Evolutionary conservation across 1,139 yeast species (phyloP), one percentile per base, ranked within the genome.

Genomic region (Pichia sp.): DNA sequence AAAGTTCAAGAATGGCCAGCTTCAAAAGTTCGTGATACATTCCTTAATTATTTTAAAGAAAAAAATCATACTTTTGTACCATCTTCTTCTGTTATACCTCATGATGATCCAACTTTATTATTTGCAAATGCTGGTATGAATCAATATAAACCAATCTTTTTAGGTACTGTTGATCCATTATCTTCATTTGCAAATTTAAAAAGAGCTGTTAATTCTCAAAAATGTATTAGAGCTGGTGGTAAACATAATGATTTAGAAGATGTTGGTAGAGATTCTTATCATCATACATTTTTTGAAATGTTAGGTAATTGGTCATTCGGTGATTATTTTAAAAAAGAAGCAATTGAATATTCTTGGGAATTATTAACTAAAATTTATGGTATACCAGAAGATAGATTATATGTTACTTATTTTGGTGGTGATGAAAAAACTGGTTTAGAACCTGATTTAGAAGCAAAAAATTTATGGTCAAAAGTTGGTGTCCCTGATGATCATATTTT

Each of bases 261-360:
- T 68, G 99, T 92, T 43, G 99, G 99, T 55, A 81, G 86, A 65
- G 99, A 92, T 68, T 86, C 95, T 49, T 92, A 92, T 66, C 99
- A 92, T 68, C 99, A 92, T 68, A 92, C 99, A 10, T 92, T 94
- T 65, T 92, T 92, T 60, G 99, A 92, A 72, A 92, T 92, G 99
- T 79, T 92, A 71, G 99, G 99, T 59, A 92, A 92, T 74, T 92
- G 99, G 99, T 92, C 98, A 6, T 92, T 92, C 68, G 99, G 99
- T 58, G 98, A 92, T 69, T 92, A 92, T 67, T 92, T 92, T 79
- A 92, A 92, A 70, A 79, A 83, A 62, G 98, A 89, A 64, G 97
- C 97, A 48, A 84, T 90, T 61, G 70, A 72, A 10, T 87, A 78
- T 74, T 81, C 95, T 7, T 92, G 97, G 97, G 95, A 89, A 53